These are phyloP conservation scores for Aspergillus funiculosus DNA, from an alignment of 495 filamentous ascomycete species.

Conservation along the genomic window DNA sequence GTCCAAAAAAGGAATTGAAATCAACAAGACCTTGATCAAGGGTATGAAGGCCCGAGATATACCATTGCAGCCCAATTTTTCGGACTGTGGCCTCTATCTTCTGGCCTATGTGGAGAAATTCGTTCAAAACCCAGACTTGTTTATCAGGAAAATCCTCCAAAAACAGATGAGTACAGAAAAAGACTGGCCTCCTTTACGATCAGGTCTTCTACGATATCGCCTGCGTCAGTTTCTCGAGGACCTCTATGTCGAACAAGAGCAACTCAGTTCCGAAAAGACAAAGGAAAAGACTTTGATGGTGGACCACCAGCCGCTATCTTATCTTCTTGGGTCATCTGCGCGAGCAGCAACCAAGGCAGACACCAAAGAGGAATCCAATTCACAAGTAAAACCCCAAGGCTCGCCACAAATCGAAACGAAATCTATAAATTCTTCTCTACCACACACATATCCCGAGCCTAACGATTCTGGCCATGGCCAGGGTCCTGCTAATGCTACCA, in stretches of 20 bases:
- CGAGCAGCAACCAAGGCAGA: background rate
- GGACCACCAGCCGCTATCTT: slow-evolving; percentile 30
- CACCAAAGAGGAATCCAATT: background rate
- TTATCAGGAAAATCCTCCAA: slow-evolving; percentile 51
- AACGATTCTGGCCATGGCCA: background rate
- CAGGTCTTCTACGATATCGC: slow-evolving; percentile 45
- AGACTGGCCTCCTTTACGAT: slow-evolving; percentile 52
- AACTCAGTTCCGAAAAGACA: slow-evolving; percentile 15
- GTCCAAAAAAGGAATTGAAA: slow-evolving; percentile 58
- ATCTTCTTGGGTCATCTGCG: slow-evolving; percentile 26
- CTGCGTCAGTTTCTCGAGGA: slow-evolving; percentile 49
- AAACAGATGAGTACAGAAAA: slow-evolving; percentile 38
- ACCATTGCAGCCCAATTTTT: slow-evolving; percentile 76
- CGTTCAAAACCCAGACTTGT: slow-evolving; percentile 58
- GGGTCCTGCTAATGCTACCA: background rate
- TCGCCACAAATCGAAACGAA: background rate
- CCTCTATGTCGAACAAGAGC: slow-evolving; percentile 44
- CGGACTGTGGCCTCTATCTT: slow-evolving; percentile 84
- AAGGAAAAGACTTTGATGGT: slow-evolving; percentile 23
- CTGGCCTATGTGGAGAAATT: slow-evolving; percentile 81
- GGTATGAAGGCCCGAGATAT: slow-evolving; percentile 65
- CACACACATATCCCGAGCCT: background rate
- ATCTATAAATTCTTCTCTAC: background rate
- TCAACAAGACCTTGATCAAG: slow-evolving; percentile 45
- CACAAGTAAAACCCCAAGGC: background rate